Evolutionary conservation across 2,329 filamentous ascomycete species (phyloP).

Genomic region (Plectosphaerella cucumerina): DNA sequence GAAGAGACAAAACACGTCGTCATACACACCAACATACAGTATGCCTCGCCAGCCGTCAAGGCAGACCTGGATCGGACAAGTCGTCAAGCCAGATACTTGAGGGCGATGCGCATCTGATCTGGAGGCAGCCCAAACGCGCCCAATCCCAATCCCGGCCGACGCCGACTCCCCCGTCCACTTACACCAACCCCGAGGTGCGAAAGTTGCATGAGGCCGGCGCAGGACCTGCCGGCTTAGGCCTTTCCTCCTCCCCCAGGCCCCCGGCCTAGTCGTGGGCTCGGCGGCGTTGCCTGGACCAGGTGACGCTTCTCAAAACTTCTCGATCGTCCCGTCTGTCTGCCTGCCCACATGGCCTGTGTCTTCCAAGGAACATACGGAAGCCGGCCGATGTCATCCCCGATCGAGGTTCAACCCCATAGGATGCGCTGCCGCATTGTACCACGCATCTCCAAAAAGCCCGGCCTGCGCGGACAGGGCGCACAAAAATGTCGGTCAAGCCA

Average conservation of each 20-base stretch:
- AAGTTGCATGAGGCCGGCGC: neutral
- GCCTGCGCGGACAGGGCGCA: neutral
- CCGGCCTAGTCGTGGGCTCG: neutral
- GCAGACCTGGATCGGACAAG: neutral
- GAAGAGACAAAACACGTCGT: neutral
- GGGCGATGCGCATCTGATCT: slow-evolving; percentile 1
- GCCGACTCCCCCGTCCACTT: neutral
- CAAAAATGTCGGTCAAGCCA: neutral
- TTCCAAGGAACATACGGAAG: too few species aligned
- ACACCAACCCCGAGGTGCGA: neutral
- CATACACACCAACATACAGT: neutral
- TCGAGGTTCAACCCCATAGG: neutral
- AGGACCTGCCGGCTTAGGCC: neutral
- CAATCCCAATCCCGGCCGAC: slow-evolving; percentile 5
- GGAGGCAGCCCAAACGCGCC: slow-evolving; percentile 5
- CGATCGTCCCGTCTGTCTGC: too few species aligned
- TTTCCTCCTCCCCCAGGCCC: neutral
- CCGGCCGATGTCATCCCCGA: too few species aligned
- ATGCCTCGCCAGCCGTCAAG: neutral
- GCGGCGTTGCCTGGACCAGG: neutral
- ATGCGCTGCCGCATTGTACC: neutral
- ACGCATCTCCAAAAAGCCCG: neutral
- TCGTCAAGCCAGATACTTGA: neutral
- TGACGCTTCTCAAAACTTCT: neutral
- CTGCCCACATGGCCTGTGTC: too few species aligned